These are phyloP conservation scores for Ceratocystis papillata DNA, from an alignment of 2,329 filamentous ascomycete species.

Conservation along the genomic window DNA sequence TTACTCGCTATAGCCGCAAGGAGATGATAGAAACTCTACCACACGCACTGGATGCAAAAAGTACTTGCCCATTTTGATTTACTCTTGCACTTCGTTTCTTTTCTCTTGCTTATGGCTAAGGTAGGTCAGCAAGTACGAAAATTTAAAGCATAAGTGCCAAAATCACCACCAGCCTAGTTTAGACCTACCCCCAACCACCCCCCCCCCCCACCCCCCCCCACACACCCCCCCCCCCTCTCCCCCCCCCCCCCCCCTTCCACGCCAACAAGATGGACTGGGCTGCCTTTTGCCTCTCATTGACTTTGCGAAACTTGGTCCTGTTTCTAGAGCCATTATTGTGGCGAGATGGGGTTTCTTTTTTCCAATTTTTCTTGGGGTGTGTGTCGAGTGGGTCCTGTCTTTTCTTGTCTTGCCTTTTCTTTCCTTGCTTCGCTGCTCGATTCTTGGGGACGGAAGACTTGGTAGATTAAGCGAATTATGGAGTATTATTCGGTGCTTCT, in stretches of 20 bases:
- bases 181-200: neutral
- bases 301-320: neutral
- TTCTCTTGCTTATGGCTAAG: neutral
- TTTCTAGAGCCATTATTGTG: constrained; percentile 9
- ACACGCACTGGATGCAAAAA: neutral
- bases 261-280: neutral
- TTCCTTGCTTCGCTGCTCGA: neutral
- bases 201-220: no score
- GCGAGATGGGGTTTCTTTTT: neutral
- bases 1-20: neutral
- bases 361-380: neutral
- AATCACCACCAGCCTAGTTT: neutral
- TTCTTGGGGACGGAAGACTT: neutral
- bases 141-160: neutral
- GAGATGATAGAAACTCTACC: neutral
- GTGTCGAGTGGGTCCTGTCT: neutral
- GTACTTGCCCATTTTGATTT: neutral
- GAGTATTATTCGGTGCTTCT: constrained; percentile 8
- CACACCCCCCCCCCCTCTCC: no score
- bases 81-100: neutral
- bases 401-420: neutral
- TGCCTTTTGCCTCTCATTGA: neutral
- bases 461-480: neutral
- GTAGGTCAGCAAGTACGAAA: neutral
- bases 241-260: neutral